phyloP scores from a whole-genome alignment of 1,284 basidiomycete genomes.

The Rhizoctonia solani region DNA sequence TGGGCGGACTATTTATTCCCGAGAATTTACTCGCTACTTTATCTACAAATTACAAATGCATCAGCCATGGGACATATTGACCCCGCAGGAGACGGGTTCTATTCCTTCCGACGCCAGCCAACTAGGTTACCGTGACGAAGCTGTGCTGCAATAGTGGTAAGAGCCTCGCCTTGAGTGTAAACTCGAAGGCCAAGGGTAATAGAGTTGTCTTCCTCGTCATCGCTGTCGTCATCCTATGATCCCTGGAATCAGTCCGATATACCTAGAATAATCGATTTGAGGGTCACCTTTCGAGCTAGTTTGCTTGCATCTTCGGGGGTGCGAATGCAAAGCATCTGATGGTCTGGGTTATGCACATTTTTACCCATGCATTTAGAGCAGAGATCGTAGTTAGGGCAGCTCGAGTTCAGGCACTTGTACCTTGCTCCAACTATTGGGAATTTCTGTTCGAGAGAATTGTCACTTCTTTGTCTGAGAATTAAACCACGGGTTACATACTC shows the following conservation, averaged over 20 bases:
- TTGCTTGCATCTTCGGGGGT: slow-evolving; percentile 15
- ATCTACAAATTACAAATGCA: too few relatives aligned
- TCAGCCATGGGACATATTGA: too few relatives aligned
- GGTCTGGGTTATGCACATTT: slow-evolving; percentile 16
- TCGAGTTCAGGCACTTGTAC: slow-evolving; percentile 22
- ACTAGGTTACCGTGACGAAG: slow-evolving; percentile 37
- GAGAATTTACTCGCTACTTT: too few relatives aligned
- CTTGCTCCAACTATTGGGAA: slow-evolving; percentile 32
- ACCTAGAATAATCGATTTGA: background rate
- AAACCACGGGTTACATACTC: background rate
- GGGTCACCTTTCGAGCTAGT: slow-evolving; percentile 5
- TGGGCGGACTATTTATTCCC: too few relatives aligned
- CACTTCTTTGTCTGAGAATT: slow-evolving; percentile 6
- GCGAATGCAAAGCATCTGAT: slow-evolving; percentile 11
- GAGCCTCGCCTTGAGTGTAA: slow-evolving; percentile 31
- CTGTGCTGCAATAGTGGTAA: slow-evolving; percentile 25
- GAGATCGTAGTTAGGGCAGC: slow-evolving; percentile 33
- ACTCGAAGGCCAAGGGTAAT: slow-evolving; percentile 32
- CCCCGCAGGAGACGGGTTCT: too few relatives aligned
- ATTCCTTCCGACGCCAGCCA: too few relatives aligned
- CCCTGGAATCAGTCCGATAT: background rate
- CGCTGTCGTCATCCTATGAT: too few relatives aligned
- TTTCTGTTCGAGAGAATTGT: slow-evolving; percentile 12
- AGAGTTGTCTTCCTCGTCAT: slow-evolving; percentile 30
- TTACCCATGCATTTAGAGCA: slow-evolving; percentile 33